Percentiles rank a stretch among this genome's conserved stretches.
phyloP scores from a whole-genome alignment of 768 basidiomycete genomes.

The Pilatotrama ljubarskyi region DNA sequence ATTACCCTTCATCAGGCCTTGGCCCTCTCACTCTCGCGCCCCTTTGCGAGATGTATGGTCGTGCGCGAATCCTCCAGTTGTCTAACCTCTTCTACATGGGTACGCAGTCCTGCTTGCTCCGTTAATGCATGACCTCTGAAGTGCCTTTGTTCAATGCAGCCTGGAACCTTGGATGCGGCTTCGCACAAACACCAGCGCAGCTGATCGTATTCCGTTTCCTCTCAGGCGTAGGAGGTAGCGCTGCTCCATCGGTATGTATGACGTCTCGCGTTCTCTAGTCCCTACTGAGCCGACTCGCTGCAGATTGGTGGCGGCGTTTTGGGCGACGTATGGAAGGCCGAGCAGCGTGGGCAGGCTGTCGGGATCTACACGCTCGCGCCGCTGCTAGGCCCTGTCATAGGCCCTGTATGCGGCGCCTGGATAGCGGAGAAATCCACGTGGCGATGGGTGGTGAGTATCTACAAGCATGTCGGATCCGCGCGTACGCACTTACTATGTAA shows the following conservation, averaged over 20 bases:
- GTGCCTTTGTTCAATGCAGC: conserved; percentile 26
- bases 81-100: conserved; percentile 68
- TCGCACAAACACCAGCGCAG: conserved; percentile 28
- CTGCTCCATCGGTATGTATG: conserved; percentile 34
- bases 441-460: conserved; percentile 63
- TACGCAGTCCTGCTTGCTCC: conserved; percentile 26
- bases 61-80: conserved; percentile 57
- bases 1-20: conserved; percentile 37
- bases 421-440: conserved; percentile 64
- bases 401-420: conserved; percentile 64
- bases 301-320: conserved; percentile 68
- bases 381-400: conserved; percentile 63
- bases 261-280: not conserved
- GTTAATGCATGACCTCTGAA: no score
- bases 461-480: not conserved
- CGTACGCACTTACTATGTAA: not conserved
- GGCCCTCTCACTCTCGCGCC: conserved; percentile 52
- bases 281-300: no score
- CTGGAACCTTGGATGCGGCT: conserved; percentile 53
- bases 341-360: conserved; percentile 63
- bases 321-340: conserved; percentile 59
- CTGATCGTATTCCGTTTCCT: conserved; percentile 42
- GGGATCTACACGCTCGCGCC: conserved; percentile 67
- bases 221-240: conserved; percentile 39
- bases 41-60: conserved; percentile 68